Conservation (phyloP, 2,329 filamentous ascomycete genomes). For the Bipolaris gigantea region DNA sequence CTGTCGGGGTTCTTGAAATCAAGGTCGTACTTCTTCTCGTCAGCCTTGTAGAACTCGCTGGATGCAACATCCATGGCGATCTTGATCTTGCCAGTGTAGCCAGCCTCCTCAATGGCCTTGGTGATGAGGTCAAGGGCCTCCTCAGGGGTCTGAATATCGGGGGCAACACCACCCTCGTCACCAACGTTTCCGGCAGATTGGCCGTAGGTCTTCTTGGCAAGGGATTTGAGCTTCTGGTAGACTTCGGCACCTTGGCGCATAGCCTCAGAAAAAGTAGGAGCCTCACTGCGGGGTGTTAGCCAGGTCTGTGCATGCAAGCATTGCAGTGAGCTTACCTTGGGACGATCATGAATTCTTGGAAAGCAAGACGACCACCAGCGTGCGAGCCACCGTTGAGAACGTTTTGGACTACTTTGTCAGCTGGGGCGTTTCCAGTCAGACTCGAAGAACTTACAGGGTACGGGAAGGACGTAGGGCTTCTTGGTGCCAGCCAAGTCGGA, state of each 20-base stretch:
- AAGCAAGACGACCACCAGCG: constrained; percentile 83
- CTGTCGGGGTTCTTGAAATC: constrained; percentile 99
- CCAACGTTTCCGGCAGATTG: constrained; percentile 98
- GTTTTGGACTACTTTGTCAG: constrained; percentile 46
- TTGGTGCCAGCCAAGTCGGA: constrained; percentile 56
- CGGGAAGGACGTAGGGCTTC: constrained; percentile 59
- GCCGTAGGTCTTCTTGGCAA: constrained; percentile 99
- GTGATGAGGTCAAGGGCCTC: constrained; percentile 97
- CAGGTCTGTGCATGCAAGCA: constrained; percentile 15
- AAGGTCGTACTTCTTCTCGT: constrained; percentile 98
- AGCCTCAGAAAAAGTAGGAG: constrained; percentile 90
- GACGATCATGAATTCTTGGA: constrained; percentile 62
- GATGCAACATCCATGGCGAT: constrained; percentile 99
- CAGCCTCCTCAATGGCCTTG: constrained; percentile 89
- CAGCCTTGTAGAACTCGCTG: constrained; percentile 96
- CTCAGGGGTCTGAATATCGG: constrained; percentile 95
- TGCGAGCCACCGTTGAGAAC: constrained; percentile 77
- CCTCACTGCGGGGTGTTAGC: constrained; percentile 57
- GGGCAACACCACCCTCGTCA: constrained; percentile 99
- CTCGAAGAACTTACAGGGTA: constrained; percentile 47
- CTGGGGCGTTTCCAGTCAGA: background rate
- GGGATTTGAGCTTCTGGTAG: constrained; percentile 94
- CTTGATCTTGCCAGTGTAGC: constrained; percentile 94
- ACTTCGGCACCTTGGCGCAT: constrained; percentile 96
- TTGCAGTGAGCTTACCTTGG: constrained; percentile 45